Evolutionary conservation across 257 asterid genomes (phyloP).

Genomic region (Cruciata laevipes): DNA sequence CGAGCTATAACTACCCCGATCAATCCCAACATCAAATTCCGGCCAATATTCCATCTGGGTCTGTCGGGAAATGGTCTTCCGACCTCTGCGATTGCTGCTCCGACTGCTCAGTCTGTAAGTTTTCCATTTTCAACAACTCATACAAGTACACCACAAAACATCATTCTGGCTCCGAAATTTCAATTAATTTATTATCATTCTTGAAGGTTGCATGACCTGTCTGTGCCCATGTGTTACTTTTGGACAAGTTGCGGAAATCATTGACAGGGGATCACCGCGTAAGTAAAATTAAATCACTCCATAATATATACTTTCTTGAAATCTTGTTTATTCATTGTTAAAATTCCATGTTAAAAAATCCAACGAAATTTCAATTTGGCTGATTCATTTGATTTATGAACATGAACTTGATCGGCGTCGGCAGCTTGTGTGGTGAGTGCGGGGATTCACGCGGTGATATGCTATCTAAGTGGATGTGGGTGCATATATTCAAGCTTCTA

Average conservation of each 20-base stretch:
- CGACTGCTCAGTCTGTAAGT: slow-evolving; percentile 36
- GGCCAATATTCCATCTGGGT: slow-evolving; percentile 7
- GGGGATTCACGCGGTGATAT: slow-evolving; percentile 9
- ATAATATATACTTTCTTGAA: neutral
- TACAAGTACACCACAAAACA: too few relatives aligned
- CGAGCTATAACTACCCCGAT: neutral
- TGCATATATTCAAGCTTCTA: slow-evolving; percentile 11
- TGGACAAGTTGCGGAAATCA: slow-evolving; percentile 29
- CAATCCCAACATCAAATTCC: neutral
- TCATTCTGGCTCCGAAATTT: neutral
- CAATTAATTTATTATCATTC: neutral
- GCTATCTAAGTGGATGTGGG: slow-evolving; percentile 11
- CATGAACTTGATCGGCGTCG: neutral
- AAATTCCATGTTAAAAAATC: too few relatives aligned
- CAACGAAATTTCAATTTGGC: too few relatives aligned
- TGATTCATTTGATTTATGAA: too few relatives aligned
- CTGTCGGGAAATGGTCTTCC: slow-evolving; percentile 30
- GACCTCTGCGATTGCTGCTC: slow-evolving; percentile 40
- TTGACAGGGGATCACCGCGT: slow-evolving; percentile 26
- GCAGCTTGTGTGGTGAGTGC: slow-evolving; percentile 21
- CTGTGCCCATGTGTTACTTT: slow-evolving; percentile 30
- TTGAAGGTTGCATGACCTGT: slow-evolving; percentile 27
- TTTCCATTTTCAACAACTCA: neutral
- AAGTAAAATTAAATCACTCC: slow-evolving; percentile 4
- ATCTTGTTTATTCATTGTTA: neutral